phyloP scores from a whole-genome alignment of 192 early-diverging fungal species.

The Entomortierella beljakovae region DNA sequence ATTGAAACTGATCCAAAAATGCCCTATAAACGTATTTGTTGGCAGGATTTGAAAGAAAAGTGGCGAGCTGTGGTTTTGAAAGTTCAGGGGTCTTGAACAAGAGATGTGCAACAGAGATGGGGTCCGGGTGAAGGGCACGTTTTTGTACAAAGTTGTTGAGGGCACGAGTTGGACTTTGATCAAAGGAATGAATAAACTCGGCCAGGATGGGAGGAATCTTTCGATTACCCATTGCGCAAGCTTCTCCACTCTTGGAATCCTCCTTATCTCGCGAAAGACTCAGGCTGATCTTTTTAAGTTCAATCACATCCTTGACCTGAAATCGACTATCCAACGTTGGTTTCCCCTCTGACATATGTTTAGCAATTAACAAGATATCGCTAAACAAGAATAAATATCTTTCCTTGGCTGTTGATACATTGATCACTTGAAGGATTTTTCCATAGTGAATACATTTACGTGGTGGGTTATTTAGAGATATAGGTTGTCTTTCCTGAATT shows the following conservation, averaged over 20 bases:
- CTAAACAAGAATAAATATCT: conserved; percentile 75
- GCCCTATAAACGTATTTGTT: conserved; percentile 67
- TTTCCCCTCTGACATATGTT: conserved; percentile 65
- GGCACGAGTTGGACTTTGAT: conserved; percentile 65
- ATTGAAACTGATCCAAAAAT: conserved; percentile 66
- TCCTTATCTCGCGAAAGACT: conserved; percentile 56
- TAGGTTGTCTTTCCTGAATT: conserved; percentile 27
- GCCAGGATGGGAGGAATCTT: conserved; percentile 68
- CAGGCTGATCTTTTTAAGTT: conserved; percentile 58
- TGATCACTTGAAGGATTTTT: conserved; percentile 73
- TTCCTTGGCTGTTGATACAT: conserved; percentile 73
- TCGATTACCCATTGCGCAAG: conserved; percentile 26
- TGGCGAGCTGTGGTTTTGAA: conserved; percentile 64
- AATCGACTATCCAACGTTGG: conserved; percentile 61
- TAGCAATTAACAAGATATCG: conserved; percentile 74
- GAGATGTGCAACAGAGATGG: conserved; percentile 72
- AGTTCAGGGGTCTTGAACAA: conserved; percentile 75
- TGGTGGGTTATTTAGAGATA: conserved; percentile 55
- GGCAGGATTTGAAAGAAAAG: conserved; percentile 64
- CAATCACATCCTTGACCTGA: conserved; percentile 66
- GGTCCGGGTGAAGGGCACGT: conserved; percentile 63
- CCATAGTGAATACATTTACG: conserved; percentile 68
- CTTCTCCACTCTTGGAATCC: conserved; percentile 32
- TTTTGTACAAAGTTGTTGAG: conserved; percentile 70
- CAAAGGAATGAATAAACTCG: conserved; percentile 70